These are phyloP conservation scores for Aspergillus novofumigatus DNA, from an alignment of 2,329 filamentous ascomycete genomes.

Conservation along the genomic window DNA sequence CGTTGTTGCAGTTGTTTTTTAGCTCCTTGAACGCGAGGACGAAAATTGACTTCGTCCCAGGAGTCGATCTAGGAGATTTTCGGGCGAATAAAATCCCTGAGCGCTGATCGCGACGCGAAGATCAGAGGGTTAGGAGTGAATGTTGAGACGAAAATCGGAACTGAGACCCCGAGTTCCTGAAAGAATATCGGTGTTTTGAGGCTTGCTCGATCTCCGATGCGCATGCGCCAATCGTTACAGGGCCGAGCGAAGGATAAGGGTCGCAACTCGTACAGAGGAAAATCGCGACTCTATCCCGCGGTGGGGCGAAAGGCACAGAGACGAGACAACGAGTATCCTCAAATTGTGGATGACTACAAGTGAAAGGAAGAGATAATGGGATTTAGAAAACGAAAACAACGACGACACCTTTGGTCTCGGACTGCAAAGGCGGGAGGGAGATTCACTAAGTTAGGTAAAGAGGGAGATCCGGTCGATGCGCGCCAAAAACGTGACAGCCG, in stretches of 20 bases:
- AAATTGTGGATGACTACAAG: neutral
- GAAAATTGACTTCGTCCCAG: neutral
- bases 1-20: slow-evolving; percentile 12
- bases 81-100: neutral
- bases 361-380: neutral
- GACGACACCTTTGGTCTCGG: slow-evolving; percentile 5
- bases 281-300: slow-evolving; percentile 14
- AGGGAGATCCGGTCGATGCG: slow-evolving; percentile 22
- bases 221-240: slow-evolving; percentile 27
- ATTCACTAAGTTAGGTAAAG: slow-evolving; percentile 8
- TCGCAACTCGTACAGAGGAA: slow-evolving; percentile 24
- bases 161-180: neutral
- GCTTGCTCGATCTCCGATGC: slow-evolving; percentile 19
- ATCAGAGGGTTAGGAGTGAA: neutral
- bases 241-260: slow-evolving; percentile 19
- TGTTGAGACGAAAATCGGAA: slow-evolving; percentile 1
- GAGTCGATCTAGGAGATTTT: neutral
- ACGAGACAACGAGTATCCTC: neutral
- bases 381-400: neutral
- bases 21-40: slow-evolving; percentile 13
- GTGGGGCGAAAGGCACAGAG: slow-evolving; percentile 7
- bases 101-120: neutral
- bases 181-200: slow-evolving; percentile 16
- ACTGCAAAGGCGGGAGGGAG: slow-evolving; percentile 15
- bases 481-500: slow-evolving; percentile 31